Conservation (phyloP, 2,329 filamentous ascomycete genomes). For the Ceratocystiopsis minuta region DNA sequence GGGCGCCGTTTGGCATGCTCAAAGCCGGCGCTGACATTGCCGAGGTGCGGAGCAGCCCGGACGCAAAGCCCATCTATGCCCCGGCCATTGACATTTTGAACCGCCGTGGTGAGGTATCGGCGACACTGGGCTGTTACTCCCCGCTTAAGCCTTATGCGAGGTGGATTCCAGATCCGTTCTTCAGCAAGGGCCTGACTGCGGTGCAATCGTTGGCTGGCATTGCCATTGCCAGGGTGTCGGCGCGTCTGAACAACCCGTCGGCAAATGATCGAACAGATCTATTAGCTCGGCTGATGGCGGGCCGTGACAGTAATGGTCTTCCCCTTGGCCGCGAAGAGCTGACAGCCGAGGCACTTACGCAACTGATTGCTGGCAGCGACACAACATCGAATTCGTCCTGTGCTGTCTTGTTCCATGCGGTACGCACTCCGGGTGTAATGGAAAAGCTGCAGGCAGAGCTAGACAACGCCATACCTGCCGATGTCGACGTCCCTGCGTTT, state of each 20-base stretch:
- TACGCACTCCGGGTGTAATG: slow-evolving; percentile 48
- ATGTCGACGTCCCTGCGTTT: slow-evolving; percentile 47
- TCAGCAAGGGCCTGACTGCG: slow-evolving; percentile 52
- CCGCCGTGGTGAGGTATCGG: slow-evolving; percentile 70
- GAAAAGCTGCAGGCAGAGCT: slow-evolving; percentile 58
- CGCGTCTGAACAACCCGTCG: slow-evolving; percentile 52
- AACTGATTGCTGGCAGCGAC: slow-evolving; percentile 66
- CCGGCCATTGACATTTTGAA: slow-evolving; percentile 79
- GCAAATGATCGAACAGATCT: slow-evolving; percentile 57
- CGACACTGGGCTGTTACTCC: slow-evolving; percentile 58
- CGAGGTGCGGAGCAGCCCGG: slow-evolving; percentile 46
- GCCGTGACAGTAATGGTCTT: slow-evolving; percentile 61
- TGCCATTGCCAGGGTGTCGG: slow-evolving; percentile 63
- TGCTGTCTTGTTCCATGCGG: slow-evolving; percentile 62
- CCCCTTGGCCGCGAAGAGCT: slow-evolving; percentile 57
- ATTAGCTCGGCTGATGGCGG: slow-evolving; percentile 69
- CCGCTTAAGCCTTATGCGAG: slow-evolving; percentile 61
- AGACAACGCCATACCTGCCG: slow-evolving; percentile 46
- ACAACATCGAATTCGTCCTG: slow-evolving; percentile 64
- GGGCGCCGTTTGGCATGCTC: slow-evolving; percentile 70
- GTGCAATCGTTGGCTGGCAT: slow-evolving; percentile 74
- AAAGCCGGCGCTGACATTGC: slow-evolving; percentile 57
- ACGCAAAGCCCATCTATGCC: slow-evolving; percentile 47
- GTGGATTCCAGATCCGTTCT: slow-evolving; percentile 70
- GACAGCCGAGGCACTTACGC: slow-evolving; percentile 75